Percentiles rank a stretch among this genome's conserved stretches.
These are phyloP conservation scores for Spirogloea muscicola DNA, from an alignment of 139 green algal species.

Conservation along the genomic window DNA sequence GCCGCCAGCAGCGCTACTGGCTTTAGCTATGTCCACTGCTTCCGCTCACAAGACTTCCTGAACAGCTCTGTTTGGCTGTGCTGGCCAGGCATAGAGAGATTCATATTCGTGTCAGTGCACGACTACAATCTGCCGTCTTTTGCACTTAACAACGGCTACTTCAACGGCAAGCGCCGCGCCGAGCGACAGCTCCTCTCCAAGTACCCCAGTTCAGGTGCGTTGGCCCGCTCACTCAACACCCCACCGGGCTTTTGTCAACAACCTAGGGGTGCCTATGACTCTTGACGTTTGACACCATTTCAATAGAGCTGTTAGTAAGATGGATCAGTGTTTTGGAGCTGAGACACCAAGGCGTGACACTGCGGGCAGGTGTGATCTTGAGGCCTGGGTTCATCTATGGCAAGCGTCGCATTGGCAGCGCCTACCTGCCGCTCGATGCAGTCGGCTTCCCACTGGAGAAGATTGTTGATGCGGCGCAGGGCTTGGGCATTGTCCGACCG, in stretches of 20 bases:
- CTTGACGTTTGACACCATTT: no score
- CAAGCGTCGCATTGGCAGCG: conserved; percentile 16
- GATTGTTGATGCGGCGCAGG: conserved; percentile 19
- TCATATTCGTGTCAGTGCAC: conserved; percentile 54
- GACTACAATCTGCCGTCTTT: conserved; percentile 53
- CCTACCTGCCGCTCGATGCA: conserved; percentile 37
- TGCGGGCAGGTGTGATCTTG: conserved; percentile 36
- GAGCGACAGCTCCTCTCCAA: conserved; percentile 16
- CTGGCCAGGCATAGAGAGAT: conserved; percentile 24
- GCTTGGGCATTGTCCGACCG: conserved; percentile 11
- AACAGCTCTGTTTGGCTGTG: not conserved
- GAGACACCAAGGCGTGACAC: no score
- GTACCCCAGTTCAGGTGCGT: conserved; percentile 38
- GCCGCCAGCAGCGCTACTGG: no score
- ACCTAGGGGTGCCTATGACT: no score
- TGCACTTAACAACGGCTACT: conserved; percentile 39
- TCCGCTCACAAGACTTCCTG: not conserved
- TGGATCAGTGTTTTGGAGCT: no score
- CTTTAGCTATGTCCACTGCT: no score
- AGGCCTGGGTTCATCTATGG: conserved; percentile 51
- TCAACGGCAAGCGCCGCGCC: conserved; percentile 43
- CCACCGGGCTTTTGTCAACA: no score
- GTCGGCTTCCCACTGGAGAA: conserved; percentile 40
- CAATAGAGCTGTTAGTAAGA: no score
- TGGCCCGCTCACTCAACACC: no score